Evolutionary conservation across 805 yeast species (phyloP), one percentile per base, ranked within the genome.

Genomic region (Candida sithepensis): DNA sequence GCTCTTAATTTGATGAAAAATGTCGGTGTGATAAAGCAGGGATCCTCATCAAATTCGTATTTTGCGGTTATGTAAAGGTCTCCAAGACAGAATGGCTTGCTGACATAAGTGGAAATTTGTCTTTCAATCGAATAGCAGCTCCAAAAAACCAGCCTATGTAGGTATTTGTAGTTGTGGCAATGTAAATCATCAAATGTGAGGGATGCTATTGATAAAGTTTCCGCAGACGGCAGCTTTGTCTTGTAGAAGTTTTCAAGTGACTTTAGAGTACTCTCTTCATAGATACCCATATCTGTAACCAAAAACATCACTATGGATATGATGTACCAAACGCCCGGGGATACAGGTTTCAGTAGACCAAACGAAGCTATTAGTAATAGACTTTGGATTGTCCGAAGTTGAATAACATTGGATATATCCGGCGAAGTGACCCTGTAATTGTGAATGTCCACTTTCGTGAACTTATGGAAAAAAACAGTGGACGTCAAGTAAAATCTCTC

Each of bases 271-370:
- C 48, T 28, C 46, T 74, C 77, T 28, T 69, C 69, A 52, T 74
- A 77, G n/a, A 75, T 56, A 30, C 73, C 77, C 50, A 74, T 51
- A 49, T 74, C 79, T 22, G 74, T 71, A 46, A 74, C 69, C 34
- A 73, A 50, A 41, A 76, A 57, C 47, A 73, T 61, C 7, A 78
- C 78, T 8, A 67, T 59, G 3, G 77, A 74, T 32, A 73, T 57
- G 12, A 72, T 65, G 51, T 73, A 72, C 79, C 79, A 75, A 7
- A 74, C 71, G 1, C 78, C 75, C 3, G 78, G 79, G 4, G 69
- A 65, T 1, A 74, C 63, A 0, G 79, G 79, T 42, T 77, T 62
- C 75, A 75, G 66, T 12, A 67, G 64, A 8, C 77, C 68, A 55
- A 71, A 74, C 0, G 70, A 52, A 4, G 75, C 63, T 36, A 70